phyloP scores from a whole-genome alignment of 2,329 filamentous ascomycete genomes.

The Raffaelea ambrosiae region DNA sequence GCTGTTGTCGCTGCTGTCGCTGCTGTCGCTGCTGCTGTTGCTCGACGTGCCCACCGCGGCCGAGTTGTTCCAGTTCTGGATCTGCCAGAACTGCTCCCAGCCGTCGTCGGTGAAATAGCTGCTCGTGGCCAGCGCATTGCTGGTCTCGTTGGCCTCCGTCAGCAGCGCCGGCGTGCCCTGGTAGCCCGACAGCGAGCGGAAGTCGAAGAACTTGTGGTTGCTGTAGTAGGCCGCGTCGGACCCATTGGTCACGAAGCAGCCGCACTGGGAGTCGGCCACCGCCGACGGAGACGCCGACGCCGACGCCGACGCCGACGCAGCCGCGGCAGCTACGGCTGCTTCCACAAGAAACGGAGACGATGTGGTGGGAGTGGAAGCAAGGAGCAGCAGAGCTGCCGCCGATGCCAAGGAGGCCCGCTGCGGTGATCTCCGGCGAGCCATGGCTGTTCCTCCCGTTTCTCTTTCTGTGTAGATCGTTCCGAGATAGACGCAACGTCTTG shows the following conservation, averaged over 20 bases:
- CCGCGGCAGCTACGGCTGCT: too few species aligned
- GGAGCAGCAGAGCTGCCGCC: too few species aligned
- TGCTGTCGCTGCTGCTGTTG: constrained; percentile 10
- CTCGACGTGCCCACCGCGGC: too few species aligned
- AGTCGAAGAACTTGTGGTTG: constrained; percentile 25
- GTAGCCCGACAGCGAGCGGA: constrained; percentile 18
- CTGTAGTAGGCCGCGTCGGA: constrained; percentile 20
- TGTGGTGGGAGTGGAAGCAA: too few species aligned
- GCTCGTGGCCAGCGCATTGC: constrained; percentile 17
- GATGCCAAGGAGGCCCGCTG: too few species aligned
- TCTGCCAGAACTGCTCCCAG: constrained; percentile 21
- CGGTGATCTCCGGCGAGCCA: too few species aligned
- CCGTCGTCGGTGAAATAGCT: constrained; percentile 20
- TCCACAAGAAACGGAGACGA: too few species aligned
- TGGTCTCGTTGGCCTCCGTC: constrained; percentile 11
- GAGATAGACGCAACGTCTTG: too few species aligned
- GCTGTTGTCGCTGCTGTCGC: constrained; percentile 7
- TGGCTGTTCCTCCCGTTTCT: too few species aligned
- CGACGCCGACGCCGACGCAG: too few species aligned
- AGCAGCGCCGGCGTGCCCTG: constrained; percentile 18
- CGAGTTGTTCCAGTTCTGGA: constrained; percentile 17
- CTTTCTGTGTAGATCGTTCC: too few species aligned
- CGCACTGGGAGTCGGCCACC: constrained; percentile 15
- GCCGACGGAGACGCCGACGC: background rate
- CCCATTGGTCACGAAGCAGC: constrained; percentile 24